A percentile compares a stretch with the other conserved stretches of the same genome.
These are phyloP conservation scores for Populus hybrid DNA, from an alignment of 441 rosid genomes.

Conservation along the genomic window DNA sequence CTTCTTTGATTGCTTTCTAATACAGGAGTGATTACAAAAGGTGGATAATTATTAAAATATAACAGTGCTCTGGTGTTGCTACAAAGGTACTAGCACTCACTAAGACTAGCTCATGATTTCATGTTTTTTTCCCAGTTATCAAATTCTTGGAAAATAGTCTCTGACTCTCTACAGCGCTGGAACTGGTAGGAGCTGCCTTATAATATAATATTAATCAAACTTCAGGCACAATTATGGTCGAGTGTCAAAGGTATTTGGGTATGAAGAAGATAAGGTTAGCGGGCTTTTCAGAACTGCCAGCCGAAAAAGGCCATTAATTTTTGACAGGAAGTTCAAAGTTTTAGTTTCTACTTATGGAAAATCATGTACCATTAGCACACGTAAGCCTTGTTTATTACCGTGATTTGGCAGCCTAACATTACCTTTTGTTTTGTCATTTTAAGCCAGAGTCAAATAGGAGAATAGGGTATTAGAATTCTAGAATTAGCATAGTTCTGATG, in stretches of 20 bases:
- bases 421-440: background rate
- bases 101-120: background rate
- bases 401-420: constrained; percentile 7
- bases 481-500: background rate
- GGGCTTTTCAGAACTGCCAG: background rate
- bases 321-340: background rate
- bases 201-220: background rate
- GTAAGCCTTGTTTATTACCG: background rate
- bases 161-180: background rate
- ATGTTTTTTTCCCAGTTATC: background rate
- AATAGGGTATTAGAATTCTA: background rate
- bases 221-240: background rate
- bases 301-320: background rate
- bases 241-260: background rate
- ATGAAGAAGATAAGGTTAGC: background rate
- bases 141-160: background rate
- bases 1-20: background rate
- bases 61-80: background rate
- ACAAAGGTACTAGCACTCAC: background rate
- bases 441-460: background rate
- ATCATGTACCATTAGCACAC: background rate
- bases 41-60: background rate
- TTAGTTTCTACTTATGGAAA: background rate
- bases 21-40: background rate
- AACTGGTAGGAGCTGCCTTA: background rate